Percentiles rank a stretch among this genome's conserved stretches.
Evolutionary conservation across 805 yeast genomes (phyloP).

Genomic region (Hagleromyces aurorensis): DNA sequence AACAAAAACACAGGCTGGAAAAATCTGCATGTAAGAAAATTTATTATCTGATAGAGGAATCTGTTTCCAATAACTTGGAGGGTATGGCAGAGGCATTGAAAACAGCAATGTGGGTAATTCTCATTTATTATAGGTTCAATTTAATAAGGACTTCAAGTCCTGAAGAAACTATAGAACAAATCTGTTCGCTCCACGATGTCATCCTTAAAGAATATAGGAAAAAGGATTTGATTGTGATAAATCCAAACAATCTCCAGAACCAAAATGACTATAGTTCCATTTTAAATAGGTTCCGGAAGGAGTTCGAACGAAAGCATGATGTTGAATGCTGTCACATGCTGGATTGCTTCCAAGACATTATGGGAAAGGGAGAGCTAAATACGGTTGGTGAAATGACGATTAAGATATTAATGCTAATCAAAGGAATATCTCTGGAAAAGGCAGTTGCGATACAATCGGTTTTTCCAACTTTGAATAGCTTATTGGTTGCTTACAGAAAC

Average conservation of each 20-base stretch:
- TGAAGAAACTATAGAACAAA: constrained; percentile 57
- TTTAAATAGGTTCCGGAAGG: constrained; percentile 36
- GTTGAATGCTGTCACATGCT: constrained; percentile 39
- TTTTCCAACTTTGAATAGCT: constrained; percentile 59
- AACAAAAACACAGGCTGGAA: constrained; percentile 72
- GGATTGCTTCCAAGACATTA: constrained; percentile 52
- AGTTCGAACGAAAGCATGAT: constrained; percentile 33
- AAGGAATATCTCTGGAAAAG: constrained; percentile 79
- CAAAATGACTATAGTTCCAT: constrained; percentile 44
- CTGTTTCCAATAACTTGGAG: constrained; percentile 36
- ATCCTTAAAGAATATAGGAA: constrained; percentile 39
- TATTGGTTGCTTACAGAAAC: constrained; percentile 31
- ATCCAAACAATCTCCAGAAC: constrained; percentile 40
- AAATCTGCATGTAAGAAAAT: constrained; percentile 61
- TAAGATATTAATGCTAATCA: constrained; percentile 66
- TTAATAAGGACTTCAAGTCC: constrained; percentile 60
- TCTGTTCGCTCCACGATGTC: constrained; percentile 38
- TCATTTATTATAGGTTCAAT: constrained; percentile 59
- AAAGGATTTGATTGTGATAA: constrained; percentile 41
- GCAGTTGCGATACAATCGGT: constrained; percentile 67
- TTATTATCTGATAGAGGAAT: constrained; percentile 77
- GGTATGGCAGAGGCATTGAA: constrained; percentile 56
- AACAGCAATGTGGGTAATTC: constrained; percentile 66
- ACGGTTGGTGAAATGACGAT: constrained; percentile 73
- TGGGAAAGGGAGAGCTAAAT: constrained; percentile 61